Evolutionary conservation across 2,329 filamentous ascomycete genomes (phyloP).

Genomic region (Ceratocystis papillata): DNA sequence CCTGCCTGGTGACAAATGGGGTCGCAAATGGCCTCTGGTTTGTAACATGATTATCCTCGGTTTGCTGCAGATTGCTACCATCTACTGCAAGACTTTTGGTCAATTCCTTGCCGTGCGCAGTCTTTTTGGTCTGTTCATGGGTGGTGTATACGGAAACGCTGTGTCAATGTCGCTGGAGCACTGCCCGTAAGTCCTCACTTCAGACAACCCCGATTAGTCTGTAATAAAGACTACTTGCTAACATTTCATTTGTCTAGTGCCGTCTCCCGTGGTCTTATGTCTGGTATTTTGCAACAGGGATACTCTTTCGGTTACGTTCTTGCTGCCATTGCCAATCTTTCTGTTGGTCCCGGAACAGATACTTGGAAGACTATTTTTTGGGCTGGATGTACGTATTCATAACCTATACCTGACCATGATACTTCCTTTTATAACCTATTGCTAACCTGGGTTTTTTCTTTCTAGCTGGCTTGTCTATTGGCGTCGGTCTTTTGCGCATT

Average conservation of each 20-base stretch:
- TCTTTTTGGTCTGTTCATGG: slow-evolving; percentile 73
- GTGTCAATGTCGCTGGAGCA: slow-evolving; percentile 71
- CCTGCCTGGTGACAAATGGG: slow-evolving; percentile 65
- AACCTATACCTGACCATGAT: not conserved
- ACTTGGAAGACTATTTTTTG: slow-evolving; percentile 70
- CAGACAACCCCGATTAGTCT: not conserved
- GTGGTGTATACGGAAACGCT: slow-evolving; percentile 67
- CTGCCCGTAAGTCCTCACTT: slow-evolving; percentile 46
- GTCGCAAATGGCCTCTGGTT: slow-evolving; percentile 76
- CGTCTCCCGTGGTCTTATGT: slow-evolving; percentile 61
- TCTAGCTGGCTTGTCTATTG: slow-evolving; percentile 53
- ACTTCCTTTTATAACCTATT: not conserved
- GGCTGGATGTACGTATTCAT: slow-evolving; percentile 42
- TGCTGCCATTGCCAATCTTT: slow-evolving; percentile 64
- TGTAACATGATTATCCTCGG: slow-evolving; percentile 65
- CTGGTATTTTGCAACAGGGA: slow-evolving; percentile 66
- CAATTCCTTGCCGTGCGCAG: slow-evolving; percentile 63
- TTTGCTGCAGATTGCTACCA: slow-evolving; percentile 60
- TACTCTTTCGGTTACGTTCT: slow-evolving; percentile 72
- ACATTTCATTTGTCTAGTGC: slow-evolving; percentile 33
- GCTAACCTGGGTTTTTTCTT: slow-evolving; percentile 7
- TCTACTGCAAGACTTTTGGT: slow-evolving; percentile 60
- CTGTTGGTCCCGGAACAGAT: slow-evolving; percentile 52
- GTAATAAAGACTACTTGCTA: slow-evolving; percentile 19
- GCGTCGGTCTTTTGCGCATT: slow-evolving; percentile 55